Evolutionary conservation across 2,329 filamentous ascomycete species (phyloP), one percentile per base, ranked within the genome.

Genomic region (Alternaria brassicicola): DNA sequence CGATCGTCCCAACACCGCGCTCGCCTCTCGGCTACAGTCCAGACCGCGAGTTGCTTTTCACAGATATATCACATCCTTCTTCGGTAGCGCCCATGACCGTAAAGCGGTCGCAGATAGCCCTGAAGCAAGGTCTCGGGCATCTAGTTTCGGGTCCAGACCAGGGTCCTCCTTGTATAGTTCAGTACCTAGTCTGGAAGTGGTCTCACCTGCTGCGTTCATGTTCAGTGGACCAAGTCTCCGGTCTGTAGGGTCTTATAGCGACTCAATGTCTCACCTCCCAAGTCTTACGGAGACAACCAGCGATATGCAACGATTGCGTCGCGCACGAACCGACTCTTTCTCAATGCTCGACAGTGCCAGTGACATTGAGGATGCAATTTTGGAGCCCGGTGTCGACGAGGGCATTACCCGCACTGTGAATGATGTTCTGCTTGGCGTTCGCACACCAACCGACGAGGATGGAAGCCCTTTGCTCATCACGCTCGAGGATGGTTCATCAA

Each of bases 171-270:
- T 59, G 6, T 51, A 67, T 23, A 66, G 64, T 15, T 73, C 68
- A 6, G 39, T 68, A 36, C 68, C 66, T 13, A 76, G 69, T 39
- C 28, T 77, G 7, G 74, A 77, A 23, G 35, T 78, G 13, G 64
- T 77, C 0, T 72, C 70, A n/a, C 69, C 72, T 36, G 66, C 65
- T 9, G 45, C 64, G 0, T 78, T 78, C 52, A 50, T 72, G 21
- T 76, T 77, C 57, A 77, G 73, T 49, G 67, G 74, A 30, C 74
- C 74, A 41, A 69, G 63, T 36, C 61, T 76, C 9, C 63, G 50
- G 25, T 72, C 72, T 48, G 67, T 65, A 13, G 58, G 63, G n/a
- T 72, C 69, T n/a, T 49, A 64, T 38, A 64, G 54, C 17, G 57
- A 60, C 33, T 69, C 68, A 1, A 64, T 56, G 6, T 69, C 71